Base-by-base conservation (phyloP, 2,329 filamentous ascomycete genomes). In the Epichloe sibirici region DNA sequence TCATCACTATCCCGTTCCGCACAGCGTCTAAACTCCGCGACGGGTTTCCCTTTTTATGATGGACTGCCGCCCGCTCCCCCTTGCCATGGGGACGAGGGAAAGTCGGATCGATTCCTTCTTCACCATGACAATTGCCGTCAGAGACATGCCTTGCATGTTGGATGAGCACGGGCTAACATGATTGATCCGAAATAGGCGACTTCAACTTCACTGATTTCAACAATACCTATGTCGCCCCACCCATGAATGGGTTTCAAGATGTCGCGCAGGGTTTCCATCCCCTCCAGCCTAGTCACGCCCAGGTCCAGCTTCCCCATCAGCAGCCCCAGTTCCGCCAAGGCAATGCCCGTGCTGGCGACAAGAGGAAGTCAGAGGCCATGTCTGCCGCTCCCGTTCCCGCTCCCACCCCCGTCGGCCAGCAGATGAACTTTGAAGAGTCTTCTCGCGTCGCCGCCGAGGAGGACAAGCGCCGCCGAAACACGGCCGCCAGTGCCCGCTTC, bases 381-480 rank as follows among this genome's bases (percentile, higher is more conserved):
- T 65, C 62, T 49, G 64, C 66, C 51, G 63, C 68, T 42, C 7
- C 45, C 13, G 43, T 50, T 8, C 37, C 45, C 13, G 43, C 53
- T 8, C 37, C 46, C 35, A 47, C 50, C 11, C 53, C 53, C 31
- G 28, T 48, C 4, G 66, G 65, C 56, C 74, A 68, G 52, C 69
- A 76, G 45, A 58, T 82, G 55, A 78, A 70, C 60, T 77, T 85
- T 48, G 86, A 90, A 66, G 86, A 90, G 57, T 74, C 81, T 40
- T 84, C 85, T 12, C 83, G 86, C 40, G 59, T 82, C 5, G 85
- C 85, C 12, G 88, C 88, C 23, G 89, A 95, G 68, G 89, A 95
- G 69, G 89, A 95, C 67, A 94, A 94, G 73, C 85, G 89, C 48
- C 82, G 88, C 54, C 83, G 89, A 57, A 95, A 95, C 71, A 94